These are phyloP conservation scores for Fusarium odoratissimum DNA, from an alignment of 2,329 filamentous ascomycete species.

Conservation along the genomic window DNA sequence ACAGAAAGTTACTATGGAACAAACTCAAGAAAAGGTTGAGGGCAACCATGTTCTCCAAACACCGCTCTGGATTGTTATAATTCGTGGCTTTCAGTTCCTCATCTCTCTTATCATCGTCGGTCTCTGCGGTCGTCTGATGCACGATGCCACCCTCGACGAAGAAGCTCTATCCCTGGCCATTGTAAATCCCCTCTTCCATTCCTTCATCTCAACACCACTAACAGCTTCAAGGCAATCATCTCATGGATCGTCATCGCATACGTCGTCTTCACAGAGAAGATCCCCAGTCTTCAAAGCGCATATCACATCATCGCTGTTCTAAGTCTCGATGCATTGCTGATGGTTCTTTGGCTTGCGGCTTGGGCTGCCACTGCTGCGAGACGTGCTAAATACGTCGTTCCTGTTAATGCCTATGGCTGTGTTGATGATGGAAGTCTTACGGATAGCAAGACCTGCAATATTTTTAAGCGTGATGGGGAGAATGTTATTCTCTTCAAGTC, in stretches of 20 bases:
- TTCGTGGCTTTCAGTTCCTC: slow-evolving; percentile 56
- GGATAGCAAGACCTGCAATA: slow-evolving; percentile 53
- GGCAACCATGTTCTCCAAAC: slow-evolving; percentile 52
- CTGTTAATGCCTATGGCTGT: slow-evolving; percentile 47
- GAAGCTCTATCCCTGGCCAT: slow-evolving; percentile 33
- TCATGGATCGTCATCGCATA: slow-evolving; percentile 60
- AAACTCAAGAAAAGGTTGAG: slow-evolving; percentile 19
- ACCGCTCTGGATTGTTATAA: slow-evolving; percentile 57
- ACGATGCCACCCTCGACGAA: slow-evolving; percentile 40
- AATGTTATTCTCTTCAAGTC: slow-evolving; percentile 51
- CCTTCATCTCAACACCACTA: not conserved
- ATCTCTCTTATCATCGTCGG: slow-evolving; percentile 57
- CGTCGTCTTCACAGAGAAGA: slow-evolving; percentile 55
- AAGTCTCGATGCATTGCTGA: slow-evolving; percentile 56
- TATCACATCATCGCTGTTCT: slow-evolving; percentile 61
- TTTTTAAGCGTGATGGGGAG: slow-evolving; percentile 39
- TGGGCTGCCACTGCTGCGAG: slow-evolving; percentile 55
- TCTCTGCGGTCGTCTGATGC: slow-evolving; percentile 55
- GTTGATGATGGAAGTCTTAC: slow-evolving; percentile 54
- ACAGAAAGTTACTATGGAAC: slow-evolving; percentile 24
- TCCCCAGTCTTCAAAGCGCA: slow-evolving; percentile 47
- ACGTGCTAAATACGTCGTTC: slow-evolving; percentile 52
- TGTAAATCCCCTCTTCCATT: slow-evolving; percentile 12
- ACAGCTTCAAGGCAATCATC: slow-evolving; percentile 53
- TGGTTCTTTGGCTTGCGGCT: slow-evolving; percentile 61